Evolutionary conservation across 805 yeast species (phyloP).

Genomic region (Jamesozyma jinghongensis): DNA sequence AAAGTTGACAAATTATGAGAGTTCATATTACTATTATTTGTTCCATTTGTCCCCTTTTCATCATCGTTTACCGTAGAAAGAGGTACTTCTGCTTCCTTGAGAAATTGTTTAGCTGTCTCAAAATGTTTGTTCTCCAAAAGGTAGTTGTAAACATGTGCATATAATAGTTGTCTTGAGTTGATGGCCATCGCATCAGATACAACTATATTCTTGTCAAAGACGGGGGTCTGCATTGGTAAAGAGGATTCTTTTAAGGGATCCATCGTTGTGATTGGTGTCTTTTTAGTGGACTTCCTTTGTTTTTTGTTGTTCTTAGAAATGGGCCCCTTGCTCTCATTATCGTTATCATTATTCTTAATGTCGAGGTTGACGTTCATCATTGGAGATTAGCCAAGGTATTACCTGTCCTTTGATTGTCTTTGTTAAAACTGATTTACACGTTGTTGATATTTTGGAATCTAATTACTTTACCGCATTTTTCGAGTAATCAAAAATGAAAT

Average conservation of each 20-base stretch:
- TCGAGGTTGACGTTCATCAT: too few species aligned
- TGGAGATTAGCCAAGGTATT: too few species aligned
- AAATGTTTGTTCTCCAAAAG: conserved; percentile 38
- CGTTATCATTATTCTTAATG: neutral
- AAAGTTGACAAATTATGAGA: conserved; percentile 16
- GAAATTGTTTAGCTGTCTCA: conserved; percentile 42
- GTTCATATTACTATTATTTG: conserved; percentile 12
- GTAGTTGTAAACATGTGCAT: conserved; percentile 46
- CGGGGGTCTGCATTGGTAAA: conserved; percentile 1
- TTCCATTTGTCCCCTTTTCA: neutral
- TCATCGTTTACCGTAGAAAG: conserved; percentile 13
- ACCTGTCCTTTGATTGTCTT: too few species aligned
- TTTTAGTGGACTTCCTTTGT: neutral
- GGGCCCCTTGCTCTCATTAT: too few species aligned
- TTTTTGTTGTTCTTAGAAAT: neutral
- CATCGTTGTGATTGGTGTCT: too few species aligned
- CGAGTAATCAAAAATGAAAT: too few species aligned
- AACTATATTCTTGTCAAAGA: conserved; percentile 9
- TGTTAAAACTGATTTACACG: too few species aligned
- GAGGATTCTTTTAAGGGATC: too few species aligned
- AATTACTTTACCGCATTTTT: too few species aligned
- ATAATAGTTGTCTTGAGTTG: conserved; percentile 40
- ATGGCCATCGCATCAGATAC: conserved; percentile 40
- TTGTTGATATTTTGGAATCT: too few species aligned
- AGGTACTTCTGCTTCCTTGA: conserved; percentile 39